Evolutionary conservation across 2,329 filamentous ascomycete genomes (phyloP).

Genomic region (Hypoxylon sp.): DNA sequence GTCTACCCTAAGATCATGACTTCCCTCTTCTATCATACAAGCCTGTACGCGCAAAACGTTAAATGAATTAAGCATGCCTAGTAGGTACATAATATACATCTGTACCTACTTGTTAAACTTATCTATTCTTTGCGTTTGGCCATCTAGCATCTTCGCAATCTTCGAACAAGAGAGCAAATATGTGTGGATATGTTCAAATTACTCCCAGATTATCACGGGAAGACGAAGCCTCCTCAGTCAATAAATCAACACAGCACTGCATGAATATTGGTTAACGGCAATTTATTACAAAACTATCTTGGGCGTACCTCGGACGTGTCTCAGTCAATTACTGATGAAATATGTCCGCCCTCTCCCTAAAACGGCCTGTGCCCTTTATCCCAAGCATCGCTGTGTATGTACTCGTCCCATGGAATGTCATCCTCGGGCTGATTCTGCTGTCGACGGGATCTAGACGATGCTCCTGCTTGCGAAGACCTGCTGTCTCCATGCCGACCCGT

Average conservation of each 20-base stretch:
- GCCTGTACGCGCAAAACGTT: neutral
- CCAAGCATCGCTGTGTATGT: neutral
- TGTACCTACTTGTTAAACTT: neutral
- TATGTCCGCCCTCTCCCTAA: neutral
- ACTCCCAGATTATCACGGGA: neutral
- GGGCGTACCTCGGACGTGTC: neutral
- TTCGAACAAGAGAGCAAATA: neutral
- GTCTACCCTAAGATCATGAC: slow-evolving; percentile 1
- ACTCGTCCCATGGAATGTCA: neutral
- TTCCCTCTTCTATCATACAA: neutral
- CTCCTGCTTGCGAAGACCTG: neutral
- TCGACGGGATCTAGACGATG: neutral
- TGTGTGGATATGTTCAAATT: neutral
- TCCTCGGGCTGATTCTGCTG: neutral
- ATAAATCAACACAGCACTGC: neutral
- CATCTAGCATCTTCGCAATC: neutral
- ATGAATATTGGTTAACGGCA: neutral
- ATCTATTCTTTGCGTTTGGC: neutral
- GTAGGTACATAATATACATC: no score
- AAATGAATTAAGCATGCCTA: no score
- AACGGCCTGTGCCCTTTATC: neutral
- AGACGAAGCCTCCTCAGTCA: neutral
- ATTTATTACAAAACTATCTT: neutral
- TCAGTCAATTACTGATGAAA: neutral
- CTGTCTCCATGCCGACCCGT: neutral